Conservation (phyloP, 1,284 basidiomycete genomes). For the Bjerkandera adusta region DNA sequence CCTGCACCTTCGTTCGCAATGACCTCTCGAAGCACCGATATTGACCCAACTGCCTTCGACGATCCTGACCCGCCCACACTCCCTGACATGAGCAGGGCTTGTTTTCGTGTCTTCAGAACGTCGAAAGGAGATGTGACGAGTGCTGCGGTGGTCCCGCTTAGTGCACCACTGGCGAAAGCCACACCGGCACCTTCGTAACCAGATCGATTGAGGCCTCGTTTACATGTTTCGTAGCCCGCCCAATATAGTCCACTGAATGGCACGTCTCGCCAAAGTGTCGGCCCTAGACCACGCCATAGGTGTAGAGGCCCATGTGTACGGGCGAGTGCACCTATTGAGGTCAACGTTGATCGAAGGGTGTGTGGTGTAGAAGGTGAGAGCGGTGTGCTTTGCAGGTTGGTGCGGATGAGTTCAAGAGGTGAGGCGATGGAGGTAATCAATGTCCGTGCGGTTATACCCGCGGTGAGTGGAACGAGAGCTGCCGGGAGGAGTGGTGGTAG, state of each 20-base stretch:
- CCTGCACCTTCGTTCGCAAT: conserved; percentile 74
- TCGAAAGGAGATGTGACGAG: conserved; percentile 95
- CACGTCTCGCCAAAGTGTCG: conserved; percentile 96
- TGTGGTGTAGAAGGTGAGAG: conserved; percentile 64
- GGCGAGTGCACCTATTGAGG: conserved; percentile 62
- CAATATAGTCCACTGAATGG: conserved; percentile 96
- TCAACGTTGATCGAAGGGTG: conserved; percentile 68
- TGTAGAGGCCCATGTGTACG: conserved; percentile 63
- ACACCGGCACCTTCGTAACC: conserved; percentile 67
- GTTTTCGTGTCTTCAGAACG: conserved; percentile 91
- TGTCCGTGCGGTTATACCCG: conserved; percentile 83
- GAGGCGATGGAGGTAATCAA: conserved; percentile 81
- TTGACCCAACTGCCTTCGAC: conserved; percentile 40
- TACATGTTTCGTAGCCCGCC: conserved; percentile 74
- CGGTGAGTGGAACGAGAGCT: conserved; percentile 71
- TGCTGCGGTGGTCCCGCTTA: conserved; percentile 81
- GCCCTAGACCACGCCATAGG: conserved; percentile 88
- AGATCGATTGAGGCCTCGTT: conserved; percentile 46
- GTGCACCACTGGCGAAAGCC: conserved; percentile 82
- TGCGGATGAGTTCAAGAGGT: conserved; percentile 92
- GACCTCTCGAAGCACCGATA: conserved; percentile 69
- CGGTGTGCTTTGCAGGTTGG: conserved; percentile 89
- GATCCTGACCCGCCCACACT: conserved; percentile 25
- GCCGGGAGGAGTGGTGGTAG: conserved; percentile 59
- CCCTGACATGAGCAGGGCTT: conserved; percentile 66